Evolutionary conservation across 371 early-diverging fungal species (phyloP).

Genomic region (Lichtheimia ornata): DNA sequence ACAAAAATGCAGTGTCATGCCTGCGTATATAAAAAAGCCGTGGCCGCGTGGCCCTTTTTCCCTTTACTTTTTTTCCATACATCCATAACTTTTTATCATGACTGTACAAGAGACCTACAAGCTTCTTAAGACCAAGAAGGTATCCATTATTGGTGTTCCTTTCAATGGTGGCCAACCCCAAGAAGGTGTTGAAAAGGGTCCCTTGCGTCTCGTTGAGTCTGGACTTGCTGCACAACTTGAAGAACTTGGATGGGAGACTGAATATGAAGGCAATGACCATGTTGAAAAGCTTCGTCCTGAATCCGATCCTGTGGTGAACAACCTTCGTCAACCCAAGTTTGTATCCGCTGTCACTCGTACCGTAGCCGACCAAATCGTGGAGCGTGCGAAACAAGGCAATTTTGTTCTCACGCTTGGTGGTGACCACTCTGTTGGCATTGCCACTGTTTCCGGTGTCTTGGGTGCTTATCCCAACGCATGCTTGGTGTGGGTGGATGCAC

Average conservation of each 20-base stretch:
- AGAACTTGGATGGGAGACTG: constrained; percentile 77
- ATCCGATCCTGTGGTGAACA: constrained; percentile 67
- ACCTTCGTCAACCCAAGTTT: constrained; percentile 79
- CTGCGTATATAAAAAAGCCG: too few species aligned
- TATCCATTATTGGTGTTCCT: constrained; percentile 76
- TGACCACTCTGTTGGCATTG: constrained; percentile 92
- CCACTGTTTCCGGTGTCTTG: constrained; percentile 84
- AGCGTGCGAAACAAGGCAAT: constrained; percentile 63
- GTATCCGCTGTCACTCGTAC: constrained; percentile 75
- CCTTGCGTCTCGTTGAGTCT: constrained; percentile 74
- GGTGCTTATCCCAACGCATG: constrained; percentile 83
- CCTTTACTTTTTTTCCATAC: too few species aligned
- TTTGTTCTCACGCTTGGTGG: constrained; percentile 90
- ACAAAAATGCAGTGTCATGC: too few species aligned
- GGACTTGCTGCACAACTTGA: constrained; percentile 81
- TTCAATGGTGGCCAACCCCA: constrained; percentile 81
- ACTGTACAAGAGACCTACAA: too few species aligned
- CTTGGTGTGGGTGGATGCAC: constrained; percentile 97
- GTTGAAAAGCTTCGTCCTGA: constrained; percentile 55
- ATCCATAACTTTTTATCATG: too few species aligned
- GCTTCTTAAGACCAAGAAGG: constrained; percentile 35
- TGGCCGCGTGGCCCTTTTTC: too few species aligned
- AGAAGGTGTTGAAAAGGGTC: constrained; percentile 88
- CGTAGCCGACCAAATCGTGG: constrained; percentile 68
- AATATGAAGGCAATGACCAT: constrained; percentile 67